These are phyloP conservation scores for Lonicera japonica DNA, from an alignment of 129 eudicot species.

Conservation along the genomic window DNA sequence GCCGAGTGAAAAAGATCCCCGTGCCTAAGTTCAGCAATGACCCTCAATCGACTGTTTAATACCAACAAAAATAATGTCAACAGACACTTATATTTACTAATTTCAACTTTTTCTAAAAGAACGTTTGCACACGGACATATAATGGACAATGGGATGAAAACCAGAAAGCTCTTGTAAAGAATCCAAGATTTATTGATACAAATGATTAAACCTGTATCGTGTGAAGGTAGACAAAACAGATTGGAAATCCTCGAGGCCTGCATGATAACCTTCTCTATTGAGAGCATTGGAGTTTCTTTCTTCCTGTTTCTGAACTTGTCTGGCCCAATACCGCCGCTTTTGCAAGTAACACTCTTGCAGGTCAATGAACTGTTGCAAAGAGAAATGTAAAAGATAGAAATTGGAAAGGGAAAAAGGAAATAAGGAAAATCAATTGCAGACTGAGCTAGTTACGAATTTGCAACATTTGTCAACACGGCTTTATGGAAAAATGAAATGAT, in stretches of 20 bases:
- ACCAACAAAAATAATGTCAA: constrained; percentile 10
- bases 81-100: background rate
- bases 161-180: background rate
- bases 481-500: background rate
- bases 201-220: constrained; percentile 57
- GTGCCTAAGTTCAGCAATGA: constrained; percentile 76
- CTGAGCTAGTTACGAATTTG: background rate
- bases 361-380: constrained; percentile 54
- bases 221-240: constrained; percentile 77
- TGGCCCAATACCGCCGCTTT: constrained; percentile 69
- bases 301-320: constrained; percentile 35
- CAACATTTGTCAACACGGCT: background rate
- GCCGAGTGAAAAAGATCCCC: constrained; percentile 93
- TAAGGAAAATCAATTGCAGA: background rate
- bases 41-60: constrained; percentile 64
- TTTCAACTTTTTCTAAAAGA: no score
- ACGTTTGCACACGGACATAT: no score
- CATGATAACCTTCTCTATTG: constrained; percentile 48
- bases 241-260: constrained; percentile 78
- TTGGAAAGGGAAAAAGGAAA: background rate
- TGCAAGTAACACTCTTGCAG: constrained; percentile 94
- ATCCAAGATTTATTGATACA: background rate
- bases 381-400: constrained; percentile 2
- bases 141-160: no score
- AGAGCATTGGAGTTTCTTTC: constrained; percentile 27